Evolutionary conservation across 2,329 filamentous ascomycete genomes (phyloP), one percentile per base, ranked within the genome.

Genomic region (Rosellinia necatrix): DNA sequence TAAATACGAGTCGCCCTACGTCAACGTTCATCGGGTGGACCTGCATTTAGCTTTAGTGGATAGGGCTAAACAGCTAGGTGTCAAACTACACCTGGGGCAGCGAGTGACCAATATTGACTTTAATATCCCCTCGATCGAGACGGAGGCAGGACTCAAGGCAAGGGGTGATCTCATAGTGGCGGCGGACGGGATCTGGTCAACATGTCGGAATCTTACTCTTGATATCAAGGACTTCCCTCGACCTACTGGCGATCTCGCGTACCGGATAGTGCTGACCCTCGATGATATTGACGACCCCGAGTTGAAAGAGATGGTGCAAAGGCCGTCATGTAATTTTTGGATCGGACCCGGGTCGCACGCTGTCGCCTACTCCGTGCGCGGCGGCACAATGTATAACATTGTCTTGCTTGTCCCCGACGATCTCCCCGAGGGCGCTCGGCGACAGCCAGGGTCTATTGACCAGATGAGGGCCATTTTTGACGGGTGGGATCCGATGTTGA

Each of bases 351-450:
- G 76, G 1, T 76, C 81, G 1, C 86, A 90, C 64, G 83, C 78
- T 0, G 82, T 89, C 0, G 81, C 78, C 0, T 90, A 89, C 68
- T 83, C 83, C 0, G 66, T 90, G 47, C 76, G 83, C 1, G 78
- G 74, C 0, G 84, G 85, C 0, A 72, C 74, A 0, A 79, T 86
- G 75, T 86, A 83, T 61, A 90, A 90, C 54, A 77, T 90, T 4
- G 86, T 89, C 0, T 71, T 90, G 1, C 71, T 89, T 1, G 80
- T 83, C 8, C 87, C 87, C 0, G 87, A 90, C 65, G 79, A 86
- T 60, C 68, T 88, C 0, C 83, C 84, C 0, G 69, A 74, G 2
- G 77, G 77, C 1, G 79, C 85, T 1, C 75, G 78, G 9, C 78
- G 79, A 27, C 73, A 78, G 49, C 62, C 75, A 1, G 86, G 82